Evolutionary conservation across 1,139 yeast species (phyloP), one percentile per base, ranked within the genome.

Genomic region (Hemisphaericaspora subhashii): DNA sequence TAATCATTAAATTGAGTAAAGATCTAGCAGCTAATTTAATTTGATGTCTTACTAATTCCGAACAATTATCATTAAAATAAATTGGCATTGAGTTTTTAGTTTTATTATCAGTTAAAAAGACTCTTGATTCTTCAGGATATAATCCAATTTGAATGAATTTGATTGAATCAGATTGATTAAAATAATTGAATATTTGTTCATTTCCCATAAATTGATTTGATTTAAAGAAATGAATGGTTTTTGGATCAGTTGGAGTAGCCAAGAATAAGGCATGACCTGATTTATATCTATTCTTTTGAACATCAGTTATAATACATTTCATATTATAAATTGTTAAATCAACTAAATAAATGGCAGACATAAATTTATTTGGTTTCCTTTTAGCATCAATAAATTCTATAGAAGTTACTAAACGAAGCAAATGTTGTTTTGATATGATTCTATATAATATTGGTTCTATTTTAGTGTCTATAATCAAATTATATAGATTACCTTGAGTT

Each of bases 51-150:
- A 86, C 82, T 40, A 83, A 63, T 40, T 81, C 83, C 24, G 68
- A 60, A 54, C 95, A 88, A 40, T 77, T 70, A 29, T 68, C 70
- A 55, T 86, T 88, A 60, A 81, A 89, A 54, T 84, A 86, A 26
- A 82, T 69, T 32, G 90, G 90, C 62, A 88, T 69, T 1, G 95
- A 77, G 48, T 80, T 66, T n/a, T 72, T 62, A 2, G 72, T 67
- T 16, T 47, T 45, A 33, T 55, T 44, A 43, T 70, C 75, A 3
- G 66, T 53, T 35, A 70, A 54, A 43, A 70, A 72, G 35, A 70
- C 74, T 15, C 73, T 49, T 3, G 63, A 50, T 47, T 72, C 77
- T 23, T 64, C 52, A 1, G 74, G 71, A 36, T 55, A 53, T 47
- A 69, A 54, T 30, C 47, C 46, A 7, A 66, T 50, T 33, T 62